Evolutionary conservation across 257 asterid genomes (phyloP).

Genomic region (Henckelia pumila): DNA sequence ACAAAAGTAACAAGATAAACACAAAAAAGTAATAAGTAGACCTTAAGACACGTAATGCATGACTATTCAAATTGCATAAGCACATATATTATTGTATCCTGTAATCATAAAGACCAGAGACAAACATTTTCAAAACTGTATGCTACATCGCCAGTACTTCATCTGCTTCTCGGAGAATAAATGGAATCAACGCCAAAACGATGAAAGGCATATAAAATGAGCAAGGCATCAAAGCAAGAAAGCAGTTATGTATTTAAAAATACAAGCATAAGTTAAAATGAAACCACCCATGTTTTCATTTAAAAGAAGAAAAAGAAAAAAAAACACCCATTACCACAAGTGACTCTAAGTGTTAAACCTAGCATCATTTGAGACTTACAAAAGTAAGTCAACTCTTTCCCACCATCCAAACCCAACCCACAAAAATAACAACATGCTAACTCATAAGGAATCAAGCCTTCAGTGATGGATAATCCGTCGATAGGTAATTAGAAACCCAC

Average conservation of each 20-base stretch:
- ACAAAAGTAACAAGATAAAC: slow-evolving; percentile 25
- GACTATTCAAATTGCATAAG: background rate
- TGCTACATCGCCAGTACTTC: too few species aligned
- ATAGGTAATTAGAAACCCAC: slow-evolving; percentile 42
- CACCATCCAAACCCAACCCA: background rate
- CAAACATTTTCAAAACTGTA: background rate
- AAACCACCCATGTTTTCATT: too few species aligned
- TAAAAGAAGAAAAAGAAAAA: too few species aligned
- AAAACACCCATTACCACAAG: background rate
- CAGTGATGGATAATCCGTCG: slow-evolving; percentile 13
- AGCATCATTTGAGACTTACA: background rate
- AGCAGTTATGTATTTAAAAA: too few species aligned
- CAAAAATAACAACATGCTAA: slow-evolving; percentile 5
- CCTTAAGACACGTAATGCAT: slow-evolving; percentile 4
- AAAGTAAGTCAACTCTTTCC: background rate
- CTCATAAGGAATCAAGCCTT: slow-evolving; percentile 8
- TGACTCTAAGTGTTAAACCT: too few species aligned
- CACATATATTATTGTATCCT: too few species aligned
- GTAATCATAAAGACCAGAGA: too few species aligned
- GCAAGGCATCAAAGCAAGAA: background rate
- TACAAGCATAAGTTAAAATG: too few species aligned
- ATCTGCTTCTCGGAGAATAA: too few species aligned
- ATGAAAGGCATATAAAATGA: background rate
- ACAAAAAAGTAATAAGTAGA: background rate
- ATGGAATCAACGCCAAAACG: slow-evolving; percentile 3